Evolutionary conservation across 2,329 filamentous ascomycete genomes (phyloP).

Genomic region (Zelopaecilomyces penicillatus): DNA sequence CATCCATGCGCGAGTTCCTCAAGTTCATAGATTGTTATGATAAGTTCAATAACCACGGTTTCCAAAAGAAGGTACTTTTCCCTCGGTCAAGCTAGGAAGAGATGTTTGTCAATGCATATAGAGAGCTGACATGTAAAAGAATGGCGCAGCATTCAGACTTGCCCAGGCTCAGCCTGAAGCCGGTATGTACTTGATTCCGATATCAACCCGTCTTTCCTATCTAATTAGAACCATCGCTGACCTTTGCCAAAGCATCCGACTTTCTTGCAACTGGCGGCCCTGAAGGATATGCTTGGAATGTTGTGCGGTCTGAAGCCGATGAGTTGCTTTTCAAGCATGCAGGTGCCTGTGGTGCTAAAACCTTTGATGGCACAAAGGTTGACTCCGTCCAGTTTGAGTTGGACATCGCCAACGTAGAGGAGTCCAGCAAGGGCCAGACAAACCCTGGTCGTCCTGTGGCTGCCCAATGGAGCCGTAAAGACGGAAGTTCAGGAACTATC

Average conservation of each 20-base stretch:
- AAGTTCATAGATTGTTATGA: slow-evolving; percentile 34
- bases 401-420: no score
- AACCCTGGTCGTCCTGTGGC: slow-evolving; percentile 21
- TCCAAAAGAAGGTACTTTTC: slow-evolving; percentile 26
- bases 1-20: slow-evolving; percentile 32
- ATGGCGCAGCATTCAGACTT: slow-evolving; percentile 31
- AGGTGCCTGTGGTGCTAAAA: slow-evolving; percentile 26
- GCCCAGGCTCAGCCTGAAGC: slow-evolving; percentile 21
- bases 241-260: slow-evolving; percentile 20
- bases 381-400: slow-evolving; percentile 19
- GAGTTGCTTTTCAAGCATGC: slow-evolving; percentile 35
- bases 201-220: background rate
- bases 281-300: slow-evolving; percentile 33
- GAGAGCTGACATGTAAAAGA: background rate
- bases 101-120: no score
- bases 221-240: background rate
- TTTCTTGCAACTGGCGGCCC: slow-evolving; percentile 31
- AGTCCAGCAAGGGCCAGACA: no score
- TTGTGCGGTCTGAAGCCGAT: slow-evolving; percentile 37
- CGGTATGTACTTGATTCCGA: slow-evolving; percentile 16
- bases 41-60: slow-evolving; percentile 30
- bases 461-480: slow-evolving; percentile 24
- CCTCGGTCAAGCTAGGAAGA: no score
- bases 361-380: slow-evolving; percentile 31
- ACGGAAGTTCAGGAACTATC: slow-evolving; percentile 27